These are phyloP conservation scores for Penicillium sp. DNA, from an alignment of 2,329 filamentous ascomycete species.

Conservation along the genomic window DNA sequence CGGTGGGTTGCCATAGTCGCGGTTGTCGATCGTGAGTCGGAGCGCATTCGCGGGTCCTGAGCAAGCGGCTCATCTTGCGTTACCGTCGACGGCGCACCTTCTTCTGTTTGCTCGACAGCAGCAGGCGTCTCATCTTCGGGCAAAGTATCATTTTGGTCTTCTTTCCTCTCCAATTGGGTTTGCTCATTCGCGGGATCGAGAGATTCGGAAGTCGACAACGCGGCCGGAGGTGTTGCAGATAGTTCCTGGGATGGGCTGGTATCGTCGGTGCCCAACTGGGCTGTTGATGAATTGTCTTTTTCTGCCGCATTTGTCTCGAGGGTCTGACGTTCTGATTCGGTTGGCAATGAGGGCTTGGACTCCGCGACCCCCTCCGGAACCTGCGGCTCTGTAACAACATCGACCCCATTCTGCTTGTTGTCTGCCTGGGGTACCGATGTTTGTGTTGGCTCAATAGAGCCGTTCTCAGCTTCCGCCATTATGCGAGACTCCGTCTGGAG, in stretches of 20 bases:
- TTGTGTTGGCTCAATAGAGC: conserved; percentile 38
- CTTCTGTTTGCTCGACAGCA: conserved; percentile 20
- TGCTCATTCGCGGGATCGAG: conserved; percentile 27
- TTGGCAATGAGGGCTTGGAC: conserved; percentile 38
- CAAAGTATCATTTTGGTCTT: conserved; percentile 17
- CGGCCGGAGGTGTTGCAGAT: conserved; percentile 29
- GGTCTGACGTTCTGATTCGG: conserved; percentile 36
- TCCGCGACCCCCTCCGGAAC: conserved; percentile 32
- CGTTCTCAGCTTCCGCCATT: conserved; percentile 49
- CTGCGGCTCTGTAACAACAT: conserved; percentile 33
- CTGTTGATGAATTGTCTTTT: conserved; percentile 13
- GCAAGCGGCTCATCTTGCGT: conserved; percentile 31
- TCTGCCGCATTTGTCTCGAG: conserved; percentile 29
- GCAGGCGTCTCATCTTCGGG: conserved; percentile 22
- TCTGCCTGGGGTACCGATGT: conserved; percentile 34
- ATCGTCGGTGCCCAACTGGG: conserved; percentile 23
- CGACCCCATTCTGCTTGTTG: conserved; percentile 34
- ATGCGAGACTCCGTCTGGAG: conserved; percentile 44
- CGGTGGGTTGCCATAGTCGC: conserved; percentile 56
- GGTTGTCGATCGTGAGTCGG: conserved; percentile 66
- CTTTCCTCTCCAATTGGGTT: conserved; percentile 28
- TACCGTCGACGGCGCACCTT: conserved; percentile 23
- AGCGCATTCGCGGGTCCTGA: conserved; percentile 53
- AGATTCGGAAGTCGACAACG: conserved; percentile 30
- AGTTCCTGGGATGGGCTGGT: conserved; percentile 28